Evolutionary conservation across 2,329 filamentous ascomycete genomes (phyloP), one percentile per base, ranked within the genome.

Genomic region (Lomentospora prolificans): DNA sequence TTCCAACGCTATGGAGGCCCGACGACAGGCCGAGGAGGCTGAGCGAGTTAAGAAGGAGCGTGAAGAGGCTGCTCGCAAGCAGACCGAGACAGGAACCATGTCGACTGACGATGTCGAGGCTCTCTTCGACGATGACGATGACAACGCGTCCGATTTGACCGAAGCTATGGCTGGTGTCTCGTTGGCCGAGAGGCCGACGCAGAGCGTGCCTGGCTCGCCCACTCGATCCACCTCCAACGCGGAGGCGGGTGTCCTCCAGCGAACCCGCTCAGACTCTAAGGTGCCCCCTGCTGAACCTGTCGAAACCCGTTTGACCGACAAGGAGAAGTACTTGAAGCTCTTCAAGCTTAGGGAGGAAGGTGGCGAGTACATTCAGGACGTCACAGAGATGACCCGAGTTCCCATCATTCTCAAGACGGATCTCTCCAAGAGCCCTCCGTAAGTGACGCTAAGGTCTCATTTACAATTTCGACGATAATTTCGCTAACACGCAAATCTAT

Each of bases 321-420:
- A 96, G 80, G 90, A 97, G 77, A 96, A 95, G 76, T 99, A 96
- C 72, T 73, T 96, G 60, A 89, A 86, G 68, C 77, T 94, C 61
- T 97, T 97, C 76, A 84, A 85, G 63, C 78, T 99, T 63, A 82
- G 94, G 54, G 92, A 99, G 70, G 89, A 95, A 72, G 87, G 88
- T 63, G 92, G 92, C 61, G 89, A 97, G 64, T 95, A 95, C 75
- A 96, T 99, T 66, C 94, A 99, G 74, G 94, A 99, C 70, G 90
- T 99, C 62, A 91, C 86, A 57, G 94, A 99, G 78, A 96, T 99
- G 91, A 92, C 90, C 46, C 82, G 92, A 63, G 88, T 99, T 59
- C 94, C 94, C n/a, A 88, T 99, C 62, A 95, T 99, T 69, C 75
- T 99, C 66, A 97, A 96, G 85, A 97, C 94, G 61, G 94, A 99